Percentiles rank a stretch among this genome's conserved stretches.
Conservation (phyloP, 148 eudicot genomes). For the Rhododendron simsii region DNA sequence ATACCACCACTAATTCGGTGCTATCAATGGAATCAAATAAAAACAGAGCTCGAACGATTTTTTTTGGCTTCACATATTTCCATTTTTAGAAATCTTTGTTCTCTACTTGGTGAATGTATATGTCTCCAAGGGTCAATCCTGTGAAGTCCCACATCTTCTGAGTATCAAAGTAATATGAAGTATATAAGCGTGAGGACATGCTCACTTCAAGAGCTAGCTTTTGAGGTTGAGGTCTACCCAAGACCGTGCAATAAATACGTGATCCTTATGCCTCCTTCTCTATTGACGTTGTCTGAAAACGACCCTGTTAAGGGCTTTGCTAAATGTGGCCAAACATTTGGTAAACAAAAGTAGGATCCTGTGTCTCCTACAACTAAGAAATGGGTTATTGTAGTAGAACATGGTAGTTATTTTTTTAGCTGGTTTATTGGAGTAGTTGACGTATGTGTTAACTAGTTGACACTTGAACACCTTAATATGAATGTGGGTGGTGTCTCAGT, state of each 20-base stretch:
- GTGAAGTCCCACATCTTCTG: not conserved
- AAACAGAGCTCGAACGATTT: not conserved
- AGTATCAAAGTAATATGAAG: too few species aligned
- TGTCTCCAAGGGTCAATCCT: not conserved
- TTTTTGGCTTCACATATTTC: not conserved
- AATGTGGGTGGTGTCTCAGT: too few species aligned
- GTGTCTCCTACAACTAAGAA: not conserved
- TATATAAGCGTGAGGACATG: too few species aligned
- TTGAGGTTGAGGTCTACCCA: not conserved
- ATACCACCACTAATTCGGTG: not conserved
- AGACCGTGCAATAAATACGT: not conserved
- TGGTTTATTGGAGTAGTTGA: not conserved
- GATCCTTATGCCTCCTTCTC: not conserved
- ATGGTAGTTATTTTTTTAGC: not conserved
- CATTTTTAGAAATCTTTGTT: not conserved
- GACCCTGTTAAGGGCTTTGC: not conserved
- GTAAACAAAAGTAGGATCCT: not conserved
- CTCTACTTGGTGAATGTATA: not conserved
- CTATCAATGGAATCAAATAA: not conserved
- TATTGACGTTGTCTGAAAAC: not conserved
- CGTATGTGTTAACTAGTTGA: not conserved
- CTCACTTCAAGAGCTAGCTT: too few species aligned
- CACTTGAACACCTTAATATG: not conserved
- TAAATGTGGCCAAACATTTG: not conserved
- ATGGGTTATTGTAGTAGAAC: not conserved